Percentiles rank a stretch among this genome's conserved stretches.
These are phyloP conservation scores for Heracleum sosnowskyi DNA, from an alignment of 129 eudicot genomes.

Conservation along the genomic window DNA sequence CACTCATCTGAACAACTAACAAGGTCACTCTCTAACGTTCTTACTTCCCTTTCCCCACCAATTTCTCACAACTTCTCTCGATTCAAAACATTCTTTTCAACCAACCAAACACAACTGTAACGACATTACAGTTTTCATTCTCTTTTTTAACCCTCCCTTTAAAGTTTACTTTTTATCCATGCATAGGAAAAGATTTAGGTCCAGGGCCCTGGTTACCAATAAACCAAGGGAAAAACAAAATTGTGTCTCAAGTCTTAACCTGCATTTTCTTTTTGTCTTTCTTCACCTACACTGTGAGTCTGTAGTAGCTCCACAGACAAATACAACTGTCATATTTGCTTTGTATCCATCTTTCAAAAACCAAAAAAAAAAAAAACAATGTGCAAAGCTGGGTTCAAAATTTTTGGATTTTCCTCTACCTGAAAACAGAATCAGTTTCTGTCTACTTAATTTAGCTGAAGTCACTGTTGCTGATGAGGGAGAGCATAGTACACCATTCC, in stretches of 20 bases:
- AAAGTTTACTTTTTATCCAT: background rate
- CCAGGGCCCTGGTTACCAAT: background rate
- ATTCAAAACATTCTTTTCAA: background rate
- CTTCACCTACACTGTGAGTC: background rate
- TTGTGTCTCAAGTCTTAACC: background rate
- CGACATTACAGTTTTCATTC: background rate
- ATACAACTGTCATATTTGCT: conserved; percentile 4
- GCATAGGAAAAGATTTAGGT: background rate
- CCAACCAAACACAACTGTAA: background rate
- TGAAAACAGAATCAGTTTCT: background rate
- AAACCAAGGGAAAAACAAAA: conserved; percentile 8
- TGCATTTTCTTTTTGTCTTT: background rate
- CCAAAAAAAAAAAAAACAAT: background rate
- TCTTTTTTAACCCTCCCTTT: background rate
- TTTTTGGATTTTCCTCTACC: background rate
- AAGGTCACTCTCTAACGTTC: background rate
- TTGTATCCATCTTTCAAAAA: background rate
- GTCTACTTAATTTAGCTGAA: background rate
- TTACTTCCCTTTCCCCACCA: too few relatives aligned
- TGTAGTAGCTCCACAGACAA: background rate
- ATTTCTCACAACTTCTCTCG: too few relatives aligned
- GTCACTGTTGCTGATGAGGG: conserved; percentile 41
- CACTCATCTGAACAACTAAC: background rate
- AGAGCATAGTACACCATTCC: conserved; percentile 67
- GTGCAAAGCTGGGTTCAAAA: background rate